Evolutionary conservation across 208 protist species (phyloP), one percentile per base, ranked within the genome.

Genomic region (Borovskyia barvae): DNA sequence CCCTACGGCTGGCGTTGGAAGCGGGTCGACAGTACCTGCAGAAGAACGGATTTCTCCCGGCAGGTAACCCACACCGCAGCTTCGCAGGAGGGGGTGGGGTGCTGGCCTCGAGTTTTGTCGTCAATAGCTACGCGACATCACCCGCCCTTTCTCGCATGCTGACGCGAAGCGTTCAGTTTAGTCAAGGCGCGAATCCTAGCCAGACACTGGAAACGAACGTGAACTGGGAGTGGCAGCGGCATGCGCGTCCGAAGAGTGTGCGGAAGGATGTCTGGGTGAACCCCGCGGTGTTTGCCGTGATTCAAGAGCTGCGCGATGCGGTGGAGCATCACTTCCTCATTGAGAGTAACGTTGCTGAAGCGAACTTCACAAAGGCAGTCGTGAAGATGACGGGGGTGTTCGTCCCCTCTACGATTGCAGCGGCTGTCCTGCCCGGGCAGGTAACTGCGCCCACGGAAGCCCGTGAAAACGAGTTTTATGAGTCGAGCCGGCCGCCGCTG

Each of bases 171-270:
- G 25, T 53, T 8, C 28, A 49, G 20, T 37, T 69, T 30, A 46
- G 50, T 33, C 52, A 41, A 7, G 55, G 28, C 43, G 37, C 37
- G 20, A 19, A 5, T 5, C 30, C 53, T 4, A 17, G 37, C 14
- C 53, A 61, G 63, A 62, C 30, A 28, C 26, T 69, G 5, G 63
- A 32, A 5, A 46, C 12, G 26, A 56, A 43, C 6, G 46, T 69
- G 19, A 59, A 50, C 9, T 69, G 53, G 63, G 63, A 55, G 46
- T 62, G 63, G 63, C 53, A 54, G 3, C 77, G 58, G 9, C 79
- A 79, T 41, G 67, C 70, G 1, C 58, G 85, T 3, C 80, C 82
- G 6, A 81, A 85, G 40, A 65, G 30, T 5, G 65, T 89, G 36
- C 75, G 64, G 2, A 65, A 58, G 19, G 77, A 87, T 40, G 42